phyloP scores from a whole-genome alignment of 2,329 filamentous ascomycete species.

The Botrytis medusae region DNA sequence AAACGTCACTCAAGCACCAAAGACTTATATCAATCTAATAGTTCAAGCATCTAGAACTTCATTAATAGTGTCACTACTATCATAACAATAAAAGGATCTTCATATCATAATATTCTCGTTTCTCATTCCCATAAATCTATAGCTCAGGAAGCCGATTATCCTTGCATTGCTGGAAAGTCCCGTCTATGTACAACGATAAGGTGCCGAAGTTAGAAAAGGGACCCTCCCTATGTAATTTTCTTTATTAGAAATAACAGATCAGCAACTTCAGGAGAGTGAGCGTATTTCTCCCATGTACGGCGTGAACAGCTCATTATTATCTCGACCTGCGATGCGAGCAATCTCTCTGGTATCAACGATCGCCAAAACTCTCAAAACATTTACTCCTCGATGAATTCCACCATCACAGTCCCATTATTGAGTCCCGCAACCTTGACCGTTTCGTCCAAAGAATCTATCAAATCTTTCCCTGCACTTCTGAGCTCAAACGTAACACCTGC shows the following conservation, averaged over 20 bases:
- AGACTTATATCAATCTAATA: background rate
- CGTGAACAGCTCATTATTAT: constrained; percentile 13
- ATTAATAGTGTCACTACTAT: background rate
- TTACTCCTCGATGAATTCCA: constrained; percentile 71
- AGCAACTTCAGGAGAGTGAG: background rate
- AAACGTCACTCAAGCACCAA: background rate
- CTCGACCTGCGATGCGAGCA: constrained; percentile 2
- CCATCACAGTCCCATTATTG: constrained; percentile 93
- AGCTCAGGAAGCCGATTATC: constrained; percentile 2
- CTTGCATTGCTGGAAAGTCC: background rate
- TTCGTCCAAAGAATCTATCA: constrained; percentile 71
- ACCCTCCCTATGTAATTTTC: constrained; percentile 1
- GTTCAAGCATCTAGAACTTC: background rate
- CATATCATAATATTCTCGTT: constrained; percentile 7
- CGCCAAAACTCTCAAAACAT: constrained; percentile 1
- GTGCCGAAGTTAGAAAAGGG: background rate
- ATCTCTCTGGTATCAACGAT: constrained; percentile 14
- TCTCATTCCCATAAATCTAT: constrained; percentile 8
- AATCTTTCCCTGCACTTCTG: constrained; percentile 81
- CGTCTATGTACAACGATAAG: constrained; percentile 14
- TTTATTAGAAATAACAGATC: background rate
- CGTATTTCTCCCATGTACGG: background rate
- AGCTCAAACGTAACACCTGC: constrained; percentile 80
- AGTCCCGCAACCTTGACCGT: constrained; percentile 80
- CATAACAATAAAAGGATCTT: background rate